phyloP scores from a whole-genome alignment of 2,329 filamentous ascomycete species.

The Claviceps sp. region DNA sequence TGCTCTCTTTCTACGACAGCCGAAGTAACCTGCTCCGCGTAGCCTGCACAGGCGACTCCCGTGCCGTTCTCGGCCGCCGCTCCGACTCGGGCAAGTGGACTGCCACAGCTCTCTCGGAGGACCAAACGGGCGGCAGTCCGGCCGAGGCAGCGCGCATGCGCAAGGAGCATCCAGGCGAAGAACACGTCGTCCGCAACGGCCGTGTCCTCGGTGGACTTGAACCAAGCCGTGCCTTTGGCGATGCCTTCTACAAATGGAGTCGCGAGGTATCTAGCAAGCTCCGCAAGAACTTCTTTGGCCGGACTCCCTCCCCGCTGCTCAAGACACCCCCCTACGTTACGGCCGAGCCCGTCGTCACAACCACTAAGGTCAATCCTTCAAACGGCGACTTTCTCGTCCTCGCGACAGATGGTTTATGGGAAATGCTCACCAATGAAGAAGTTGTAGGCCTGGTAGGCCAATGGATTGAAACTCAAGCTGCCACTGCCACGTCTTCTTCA shows the following conservation, averaged over 20 bases:
- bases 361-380: conserved; percentile 77
- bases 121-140: conserved; percentile 84
- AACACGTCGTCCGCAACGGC: conserved; percentile 75
- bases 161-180: conserved; percentile 77
- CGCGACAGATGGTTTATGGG: conserved; percentile 94
- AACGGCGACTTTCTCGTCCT: conserved; percentile 92
- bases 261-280: conserved; percentile 71
- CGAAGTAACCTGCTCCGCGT: conserved; percentile 78
- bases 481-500: conserved; percentile 17
- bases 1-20: conserved; percentile 93
- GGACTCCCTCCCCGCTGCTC: conserved; percentile 60
- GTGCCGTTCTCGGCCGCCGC: conserved; percentile 78
- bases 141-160: conserved; percentile 74
- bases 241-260: conserved; percentile 95
- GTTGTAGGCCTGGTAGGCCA: conserved; percentile 92
- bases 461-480: conserved; percentile 75
- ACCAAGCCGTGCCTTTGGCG: conserved; percentile 87
- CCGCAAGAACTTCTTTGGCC: conserved; percentile 76
- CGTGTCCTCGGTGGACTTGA: conserved; percentile 86
- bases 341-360: conserved; percentile 87
- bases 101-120: conserved; percentile 76
- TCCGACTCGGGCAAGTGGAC: conserved; percentile 77
- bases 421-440: conserved; percentile 98
- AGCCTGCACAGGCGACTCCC: conserved; percentile 91
- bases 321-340: conserved; percentile 95